phyloP scores from a whole-genome alignment of 176 grass and related monocot genomes.

The Typha latifolia region DNA sequence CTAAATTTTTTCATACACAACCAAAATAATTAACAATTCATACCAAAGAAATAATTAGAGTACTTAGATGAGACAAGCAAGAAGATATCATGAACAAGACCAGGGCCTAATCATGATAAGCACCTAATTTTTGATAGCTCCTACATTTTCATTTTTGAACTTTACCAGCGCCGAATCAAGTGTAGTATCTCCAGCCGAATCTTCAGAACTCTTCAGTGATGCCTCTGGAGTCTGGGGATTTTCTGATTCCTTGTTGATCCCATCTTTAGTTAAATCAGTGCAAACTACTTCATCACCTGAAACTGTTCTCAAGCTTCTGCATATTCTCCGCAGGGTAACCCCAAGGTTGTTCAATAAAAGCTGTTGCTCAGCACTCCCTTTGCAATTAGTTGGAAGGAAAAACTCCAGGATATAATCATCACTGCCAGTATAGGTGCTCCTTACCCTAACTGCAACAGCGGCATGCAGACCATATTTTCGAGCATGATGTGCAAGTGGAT shows the following conservation, averaged over 20 bases:
- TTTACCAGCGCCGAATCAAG: too few relatives aligned
- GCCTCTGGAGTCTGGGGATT: conserved; percentile 19
- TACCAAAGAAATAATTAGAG: conserved; percentile 1
- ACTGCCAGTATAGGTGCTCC: conserved; percentile 40
- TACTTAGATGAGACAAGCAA: not conserved
- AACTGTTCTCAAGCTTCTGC: conserved; percentile 46
- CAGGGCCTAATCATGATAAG: too few relatives aligned
- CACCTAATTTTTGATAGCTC: too few relatives aligned
- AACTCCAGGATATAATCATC: conserved; percentile 61
- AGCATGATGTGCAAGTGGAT: conserved; percentile 58
- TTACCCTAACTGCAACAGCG: conserved; percentile 46
- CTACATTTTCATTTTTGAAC: too few relatives aligned
- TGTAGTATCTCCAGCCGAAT: not conserved
- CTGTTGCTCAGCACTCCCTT: conserved; percentile 39
- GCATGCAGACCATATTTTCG: conserved; percentile 44
- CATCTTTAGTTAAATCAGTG: conserved; percentile 16
- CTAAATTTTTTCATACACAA: not conserved
- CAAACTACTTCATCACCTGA: conserved; percentile 36
- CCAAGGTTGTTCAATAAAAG: conserved; percentile 39
- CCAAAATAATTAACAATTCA: too few relatives aligned
- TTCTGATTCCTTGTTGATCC: conserved; percentile 1
- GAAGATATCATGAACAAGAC: not conserved
- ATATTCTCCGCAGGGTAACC: conserved; percentile 34
- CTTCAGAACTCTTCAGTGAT: conserved; percentile 22
- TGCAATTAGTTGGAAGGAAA: conserved; percentile 49